Conservation (phyloP, 208 protist genomes). For the Trypanosoma grayi region DNA sequence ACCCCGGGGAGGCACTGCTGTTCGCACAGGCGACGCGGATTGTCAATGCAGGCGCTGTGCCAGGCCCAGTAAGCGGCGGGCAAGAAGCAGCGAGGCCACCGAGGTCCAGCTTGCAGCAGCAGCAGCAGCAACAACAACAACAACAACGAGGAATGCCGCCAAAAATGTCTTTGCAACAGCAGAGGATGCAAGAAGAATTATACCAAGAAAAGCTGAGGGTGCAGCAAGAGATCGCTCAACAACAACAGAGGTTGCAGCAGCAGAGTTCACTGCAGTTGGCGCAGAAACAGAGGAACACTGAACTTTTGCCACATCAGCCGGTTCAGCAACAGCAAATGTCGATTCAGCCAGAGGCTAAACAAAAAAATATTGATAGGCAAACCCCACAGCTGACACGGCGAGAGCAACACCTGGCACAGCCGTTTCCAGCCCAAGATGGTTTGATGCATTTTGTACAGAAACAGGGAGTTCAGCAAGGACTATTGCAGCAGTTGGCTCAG, state of each 20-base stretch:
- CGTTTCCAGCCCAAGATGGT: too few relatives aligned
- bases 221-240: constrained; percentile 17
- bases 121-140: background rate
- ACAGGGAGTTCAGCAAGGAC: too few relatives aligned
- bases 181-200: constrained; percentile 27
- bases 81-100: too few relatives aligned
- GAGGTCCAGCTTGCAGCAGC: too few relatives aligned
- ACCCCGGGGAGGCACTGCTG: too few relatives aligned
- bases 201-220: constrained; percentile 11
- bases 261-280: constrained; percentile 4
- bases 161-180: constrained; percentile 13
- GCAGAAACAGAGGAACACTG: background rate
- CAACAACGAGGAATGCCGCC: background rate
- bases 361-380: background rate
- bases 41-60: too few relatives aligned
- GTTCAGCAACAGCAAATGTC: background rate
- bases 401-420: too few relatives aligned
- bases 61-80: too few relatives aligned
- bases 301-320: background rate
- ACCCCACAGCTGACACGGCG: background rate
- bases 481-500: too few relatives aligned
- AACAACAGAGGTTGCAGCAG: constrained; percentile 17
- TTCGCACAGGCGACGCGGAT: too few relatives aligned
- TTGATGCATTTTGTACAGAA: too few relatives aligned
- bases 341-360: background rate